phyloP scores from a whole-genome alignment of 352 stramenopile species.

The Globisporangium splendens region DNA sequence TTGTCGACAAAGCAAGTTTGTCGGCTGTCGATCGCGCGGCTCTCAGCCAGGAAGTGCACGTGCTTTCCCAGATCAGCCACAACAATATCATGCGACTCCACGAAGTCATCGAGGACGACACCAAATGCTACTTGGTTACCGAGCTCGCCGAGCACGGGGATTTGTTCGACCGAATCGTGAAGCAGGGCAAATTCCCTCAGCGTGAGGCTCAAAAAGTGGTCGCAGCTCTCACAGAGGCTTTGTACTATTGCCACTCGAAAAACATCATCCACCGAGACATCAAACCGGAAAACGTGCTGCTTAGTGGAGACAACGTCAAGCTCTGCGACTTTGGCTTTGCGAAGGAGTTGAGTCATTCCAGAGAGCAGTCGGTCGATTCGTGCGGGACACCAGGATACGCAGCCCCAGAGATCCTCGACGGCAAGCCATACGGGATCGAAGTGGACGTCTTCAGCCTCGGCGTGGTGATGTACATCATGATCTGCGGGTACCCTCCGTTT shows the following conservation, averaged over 20 bases:
- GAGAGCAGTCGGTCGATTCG: constrained; percentile 73
- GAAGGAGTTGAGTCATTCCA: constrained; percentile 50
- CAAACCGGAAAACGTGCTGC: constrained; percentile 84
- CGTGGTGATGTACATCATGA: constrained; percentile 85
- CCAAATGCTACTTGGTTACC: constrained; percentile 97
- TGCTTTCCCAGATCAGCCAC: constrained; percentile 74
- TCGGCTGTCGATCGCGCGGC: constrained; percentile 70
- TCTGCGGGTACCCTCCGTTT: constrained; percentile 86
- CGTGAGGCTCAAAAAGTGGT: constrained; percentile 64
- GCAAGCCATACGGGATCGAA: constrained; percentile 75
- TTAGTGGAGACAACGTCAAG: constrained; percentile 73
- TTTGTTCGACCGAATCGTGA: constrained; percentile 85
- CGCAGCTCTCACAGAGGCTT: constrained; percentile 78
- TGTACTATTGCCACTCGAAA: constrained; percentile 92
- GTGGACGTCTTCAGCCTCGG: constrained; percentile 90
- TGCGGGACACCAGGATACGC: constrained; percentile 84
- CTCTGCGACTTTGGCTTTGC: constrained; percentile 87
- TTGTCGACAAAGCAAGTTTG: constrained; percentile 77
- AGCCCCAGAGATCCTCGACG: constrained; percentile 80
- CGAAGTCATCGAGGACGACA: constrained; percentile 93
- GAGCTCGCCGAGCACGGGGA: constrained; percentile 93
- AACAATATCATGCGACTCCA: constrained; percentile 89
- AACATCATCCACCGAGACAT: constrained; percentile 84
- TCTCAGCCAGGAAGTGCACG: constrained; percentile 67
- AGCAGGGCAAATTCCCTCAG: constrained; percentile 70